Base-by-base conservation (phyloP, 2,329 filamentous ascomycete species). In the Exophiala mesophila region DNA sequence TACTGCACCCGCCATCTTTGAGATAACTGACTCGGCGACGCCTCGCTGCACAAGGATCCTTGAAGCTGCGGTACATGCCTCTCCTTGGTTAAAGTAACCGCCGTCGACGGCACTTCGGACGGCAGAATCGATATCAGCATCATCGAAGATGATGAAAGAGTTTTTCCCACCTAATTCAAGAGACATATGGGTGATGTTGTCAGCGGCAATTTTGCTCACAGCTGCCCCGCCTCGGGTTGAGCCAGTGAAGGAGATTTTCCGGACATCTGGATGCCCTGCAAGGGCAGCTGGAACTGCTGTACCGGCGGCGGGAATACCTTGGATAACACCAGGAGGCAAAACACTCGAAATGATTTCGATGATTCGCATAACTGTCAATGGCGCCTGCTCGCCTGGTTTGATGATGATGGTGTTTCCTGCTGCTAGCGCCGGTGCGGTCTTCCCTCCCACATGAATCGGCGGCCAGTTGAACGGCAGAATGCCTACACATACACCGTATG, bases 151-250 rank as follows among this genome's bases (percentile, higher is more conserved):
- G 46, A 94, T 82, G 2, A 84, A 80, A 0, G 80, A 78, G 0
- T 84, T 82, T 63, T 94, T 94, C 28, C 88, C 88, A 2, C 88
- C 88, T 1, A 94, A 70, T 62, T 94, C 88, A 54, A 94, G 73
- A 1, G 92, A 68, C 1, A 85, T 74, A 0, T 85, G 87, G 69
- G 94, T 94, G 29, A 92, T 70, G 54, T 83, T 67, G 58, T 83
- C 77, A 16, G 83, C 88, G 0, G 84, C 84, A 6, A 77, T 72
- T 13, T 72, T 69, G 7, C 78, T 83, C 42, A 94, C 78, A 57
- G 88, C 79, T 24, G 77, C 76, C 3, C 85, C 85, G 0, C 88
- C 77, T 0, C 69, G 64, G 0, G 85, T 86, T 56, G 78, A 84
- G n/a, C 85, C 85, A 0, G 85, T 90, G 54, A 90, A 90, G 39